Percentiles rank a stretch among this genome's conserved stretches.
phyloP scores from a whole-genome alignment of 345 rosid species.

The Eucalyptus albens region DNA sequence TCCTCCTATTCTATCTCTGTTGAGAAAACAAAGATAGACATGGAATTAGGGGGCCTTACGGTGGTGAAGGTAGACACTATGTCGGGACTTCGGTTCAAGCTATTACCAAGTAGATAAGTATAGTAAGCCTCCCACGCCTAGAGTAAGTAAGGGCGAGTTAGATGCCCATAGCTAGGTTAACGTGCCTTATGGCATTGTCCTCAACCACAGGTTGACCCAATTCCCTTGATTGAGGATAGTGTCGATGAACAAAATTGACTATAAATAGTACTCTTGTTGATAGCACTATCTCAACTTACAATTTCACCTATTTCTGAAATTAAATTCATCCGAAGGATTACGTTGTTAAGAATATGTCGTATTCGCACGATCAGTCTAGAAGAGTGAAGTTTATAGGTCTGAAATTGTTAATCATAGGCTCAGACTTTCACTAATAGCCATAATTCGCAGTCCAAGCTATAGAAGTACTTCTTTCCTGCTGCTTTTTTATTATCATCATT shows the following conservation, averaged over 20 bases:
- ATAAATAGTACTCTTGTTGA: not conserved
- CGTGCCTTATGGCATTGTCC: fast-evolving
- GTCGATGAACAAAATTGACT: not conserved
- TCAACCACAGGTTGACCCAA: no score
- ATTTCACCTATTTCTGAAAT: not conserved
- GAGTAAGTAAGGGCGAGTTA: no score
- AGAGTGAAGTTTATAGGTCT: not conserved
- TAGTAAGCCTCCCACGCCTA: no score
- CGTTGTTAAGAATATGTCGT: not conserved
- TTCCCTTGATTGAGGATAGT: no score
- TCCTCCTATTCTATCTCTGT: no score
- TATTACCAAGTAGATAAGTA: no score
- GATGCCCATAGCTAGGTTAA: no score
- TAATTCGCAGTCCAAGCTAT: not conserved
- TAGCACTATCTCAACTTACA: not conserved
- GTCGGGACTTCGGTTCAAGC: no score
- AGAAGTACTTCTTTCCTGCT: not conserved
- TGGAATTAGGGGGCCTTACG: no score
- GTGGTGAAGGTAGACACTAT: no score
- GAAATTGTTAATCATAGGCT: not conserved
- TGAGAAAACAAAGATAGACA: no score
- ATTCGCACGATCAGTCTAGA: not conserved
- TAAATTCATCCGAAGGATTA: not conserved
- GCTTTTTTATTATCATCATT: fast-evolving
- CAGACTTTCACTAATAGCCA: not conserved